phyloP scores from a whole-genome alignment of 2,329 filamentous ascomycete genomes.

The Dothideomycetes sp. region DNA sequence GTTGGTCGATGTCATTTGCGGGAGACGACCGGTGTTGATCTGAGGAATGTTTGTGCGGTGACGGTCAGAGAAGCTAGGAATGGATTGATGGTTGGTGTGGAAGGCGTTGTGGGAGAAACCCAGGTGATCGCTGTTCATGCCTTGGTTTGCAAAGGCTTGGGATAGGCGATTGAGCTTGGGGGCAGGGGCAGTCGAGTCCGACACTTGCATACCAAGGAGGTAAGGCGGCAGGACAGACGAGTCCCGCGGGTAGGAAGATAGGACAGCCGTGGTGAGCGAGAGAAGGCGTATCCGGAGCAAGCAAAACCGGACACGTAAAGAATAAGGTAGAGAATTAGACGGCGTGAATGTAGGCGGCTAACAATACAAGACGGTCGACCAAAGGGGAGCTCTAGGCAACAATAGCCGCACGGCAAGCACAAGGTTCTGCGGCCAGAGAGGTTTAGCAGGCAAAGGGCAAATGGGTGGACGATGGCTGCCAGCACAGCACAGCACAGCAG shows the following conservation, averaged over 20 bases:
- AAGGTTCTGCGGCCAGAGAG: background rate
- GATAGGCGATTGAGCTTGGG: conserved; percentile 36
- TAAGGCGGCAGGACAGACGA: conserved; percentile 72
- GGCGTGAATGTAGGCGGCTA: no score
- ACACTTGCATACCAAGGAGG: conserved; percentile 84
- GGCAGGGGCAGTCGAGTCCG: conserved; percentile 52
- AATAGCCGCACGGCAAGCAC: no score
- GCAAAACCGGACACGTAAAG: conserved; percentile 5
- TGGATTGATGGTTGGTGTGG: conserved; percentile 61
- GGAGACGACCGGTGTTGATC: conserved; percentile 69
- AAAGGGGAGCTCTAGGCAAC: background rate
- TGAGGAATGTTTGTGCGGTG: conserved; percentile 79
- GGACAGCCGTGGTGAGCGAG: conserved; percentile 63
- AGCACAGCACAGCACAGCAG: background rate
- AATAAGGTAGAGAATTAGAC: background rate
- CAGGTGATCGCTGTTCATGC: conserved; percentile 60
- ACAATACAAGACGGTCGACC: background rate
- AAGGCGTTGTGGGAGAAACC: conserved; percentile 92
- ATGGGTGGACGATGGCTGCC: background rate
- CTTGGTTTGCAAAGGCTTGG: conserved; percentile 67
- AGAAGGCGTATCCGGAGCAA: conserved; percentile 5
- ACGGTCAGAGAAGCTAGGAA: conserved; percentile 74
- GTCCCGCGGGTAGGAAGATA: conserved; percentile 71
- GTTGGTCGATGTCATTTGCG: conserved; percentile 52
- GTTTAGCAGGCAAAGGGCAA: background rate